Conservation (phyloP, 2,329 filamentous ascomycete genomes). For the Curvularia verruculosa region DNA sequence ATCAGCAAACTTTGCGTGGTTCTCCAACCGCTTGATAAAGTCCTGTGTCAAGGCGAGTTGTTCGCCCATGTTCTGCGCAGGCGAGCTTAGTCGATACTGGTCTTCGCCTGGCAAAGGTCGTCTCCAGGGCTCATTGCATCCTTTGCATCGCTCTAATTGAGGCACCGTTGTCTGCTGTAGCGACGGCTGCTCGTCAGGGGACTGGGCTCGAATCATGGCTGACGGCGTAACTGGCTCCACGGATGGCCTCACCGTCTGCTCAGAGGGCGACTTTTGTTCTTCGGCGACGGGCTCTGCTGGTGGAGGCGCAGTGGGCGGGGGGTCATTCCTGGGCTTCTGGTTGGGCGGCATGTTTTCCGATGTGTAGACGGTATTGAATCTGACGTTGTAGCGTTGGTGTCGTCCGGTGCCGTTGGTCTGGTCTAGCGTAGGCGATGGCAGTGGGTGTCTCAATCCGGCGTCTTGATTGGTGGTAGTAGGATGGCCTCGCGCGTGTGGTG, state of each 20-base stretch:
- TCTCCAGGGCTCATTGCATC: slow-evolving; percentile 30
- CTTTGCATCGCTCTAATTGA: slow-evolving; percentile 28
- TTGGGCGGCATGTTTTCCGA: slow-evolving; percentile 26
- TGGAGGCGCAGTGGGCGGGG: slow-evolving; percentile 13
- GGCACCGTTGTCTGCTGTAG: slow-evolving; percentile 18
- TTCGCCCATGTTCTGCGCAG: slow-evolving; percentile 23
- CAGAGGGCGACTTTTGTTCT: slow-evolving; percentile 10
- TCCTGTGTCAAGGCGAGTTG: slow-evolving; percentile 21
- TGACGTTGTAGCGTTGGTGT: slow-evolving; percentile 36
- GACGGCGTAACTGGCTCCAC: slow-evolving; percentile 15
- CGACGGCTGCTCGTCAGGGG: slow-evolving; percentile 10
- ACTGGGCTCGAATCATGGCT: slow-evolving; percentile 2
- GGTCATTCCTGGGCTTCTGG: slow-evolving; percentile 26
- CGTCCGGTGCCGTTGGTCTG: slow-evolving; percentile 20
- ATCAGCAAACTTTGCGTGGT: slow-evolving; percentile 24
- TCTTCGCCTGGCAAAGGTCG: slow-evolving; percentile 25
- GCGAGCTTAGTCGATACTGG: slow-evolving; percentile 15
- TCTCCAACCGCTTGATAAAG: slow-evolving; percentile 25
- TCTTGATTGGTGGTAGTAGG: slow-evolving; percentile 10
- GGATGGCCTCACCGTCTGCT: slow-evolving; percentile 12
- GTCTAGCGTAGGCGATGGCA: slow-evolving; percentile 15
- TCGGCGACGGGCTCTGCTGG: slow-evolving; percentile 12
- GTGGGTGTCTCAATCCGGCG: slow-evolving; percentile 10
- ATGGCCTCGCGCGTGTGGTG: slow-evolving; percentile 18
- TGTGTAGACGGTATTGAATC: slow-evolving; percentile 30